Percentiles rank a stretch among this genome's conserved stretches.
phyloP scores from a whole-genome alignment of 176 grass and related monocot genomes.

The Oryza glaberrima region DNA sequence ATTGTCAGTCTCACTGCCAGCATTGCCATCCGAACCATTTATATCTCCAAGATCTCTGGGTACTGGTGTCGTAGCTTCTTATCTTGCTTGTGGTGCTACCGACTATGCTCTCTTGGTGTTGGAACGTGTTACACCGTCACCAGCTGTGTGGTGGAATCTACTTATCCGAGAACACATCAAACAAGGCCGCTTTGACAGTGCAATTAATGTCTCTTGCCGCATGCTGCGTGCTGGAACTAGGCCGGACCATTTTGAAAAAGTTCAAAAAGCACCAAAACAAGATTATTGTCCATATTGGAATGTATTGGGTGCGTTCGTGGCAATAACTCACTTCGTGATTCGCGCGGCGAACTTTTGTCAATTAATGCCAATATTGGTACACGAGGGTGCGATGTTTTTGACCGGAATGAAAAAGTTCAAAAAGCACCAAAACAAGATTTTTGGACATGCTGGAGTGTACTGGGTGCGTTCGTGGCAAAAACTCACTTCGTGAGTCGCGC shows the following conservation, averaged over 20 bases:
- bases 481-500: too few species aligned
- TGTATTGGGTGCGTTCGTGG: too few species aligned
- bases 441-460: too few species aligned
- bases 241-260: constrained; percentile 72
- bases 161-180: constrained; percentile 66
- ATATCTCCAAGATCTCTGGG: constrained; percentile 50
- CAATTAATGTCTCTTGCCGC: constrained; percentile 57
- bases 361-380: too few species aligned
- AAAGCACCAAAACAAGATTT: too few species aligned
- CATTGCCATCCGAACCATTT: constrained; percentile 40
- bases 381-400: too few species aligned
- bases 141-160: constrained; percentile 74
- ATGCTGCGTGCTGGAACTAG: constrained; percentile 70
- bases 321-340: too few species aligned
- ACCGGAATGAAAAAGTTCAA: too few species aligned
- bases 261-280: too few species aligned
- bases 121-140: constrained; percentile 58
- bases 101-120: constrained; percentile 52
- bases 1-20: constrained; percentile 38
- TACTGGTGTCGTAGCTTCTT: constrained; percentile 45
- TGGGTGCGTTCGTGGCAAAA: too few species aligned
- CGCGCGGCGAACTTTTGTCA: too few species aligned
- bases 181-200: constrained; percentile 59
- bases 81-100: constrained; percentile 44
- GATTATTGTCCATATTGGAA: too few species aligned